These are phyloP conservation scores for Rhododendron simsii DNA, from an alignment of 148 eudicot species.

Conservation along the genomic window DNA sequence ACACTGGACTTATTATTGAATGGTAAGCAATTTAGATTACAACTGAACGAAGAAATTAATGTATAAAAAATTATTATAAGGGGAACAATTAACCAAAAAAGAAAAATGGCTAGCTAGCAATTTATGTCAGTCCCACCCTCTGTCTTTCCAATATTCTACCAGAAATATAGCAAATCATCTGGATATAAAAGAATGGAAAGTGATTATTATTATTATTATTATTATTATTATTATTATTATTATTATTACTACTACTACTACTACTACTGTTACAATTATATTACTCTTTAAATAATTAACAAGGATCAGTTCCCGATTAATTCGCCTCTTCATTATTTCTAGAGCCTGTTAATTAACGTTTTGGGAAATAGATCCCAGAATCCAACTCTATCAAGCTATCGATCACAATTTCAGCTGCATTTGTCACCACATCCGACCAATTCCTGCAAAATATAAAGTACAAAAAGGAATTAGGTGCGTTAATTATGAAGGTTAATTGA, in stretches of 20 bases:
- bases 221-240: too few relatives aligned
- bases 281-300: not conserved
- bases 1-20: not conserved
- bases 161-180: not conserved
- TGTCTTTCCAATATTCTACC: not conserved
- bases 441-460: constrained; percentile 17
- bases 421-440: constrained; percentile 37
- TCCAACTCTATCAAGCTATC: constrained; percentile 30
- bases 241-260: too few relatives aligned
- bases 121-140: not conserved
- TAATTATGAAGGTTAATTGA: not conserved
- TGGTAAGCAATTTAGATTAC: not conserved
- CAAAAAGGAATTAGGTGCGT: not conserved
- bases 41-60: not conserved
- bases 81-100: not conserved
- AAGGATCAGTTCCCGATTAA: not conserved
- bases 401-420: constrained; percentile 26
- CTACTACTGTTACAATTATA: too few relatives aligned
- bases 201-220: too few relatives aligned
- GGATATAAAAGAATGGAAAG: not conserved
- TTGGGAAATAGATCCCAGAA: not conserved
- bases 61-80: too few relatives aligned
- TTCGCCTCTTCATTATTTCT: not conserved
- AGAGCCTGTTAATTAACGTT: not conserved
- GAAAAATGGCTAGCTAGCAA: not conserved